Conservation (phyloP, 495 filamentous ascomycete genomes). For the Daldinia vernicosa region DNA sequence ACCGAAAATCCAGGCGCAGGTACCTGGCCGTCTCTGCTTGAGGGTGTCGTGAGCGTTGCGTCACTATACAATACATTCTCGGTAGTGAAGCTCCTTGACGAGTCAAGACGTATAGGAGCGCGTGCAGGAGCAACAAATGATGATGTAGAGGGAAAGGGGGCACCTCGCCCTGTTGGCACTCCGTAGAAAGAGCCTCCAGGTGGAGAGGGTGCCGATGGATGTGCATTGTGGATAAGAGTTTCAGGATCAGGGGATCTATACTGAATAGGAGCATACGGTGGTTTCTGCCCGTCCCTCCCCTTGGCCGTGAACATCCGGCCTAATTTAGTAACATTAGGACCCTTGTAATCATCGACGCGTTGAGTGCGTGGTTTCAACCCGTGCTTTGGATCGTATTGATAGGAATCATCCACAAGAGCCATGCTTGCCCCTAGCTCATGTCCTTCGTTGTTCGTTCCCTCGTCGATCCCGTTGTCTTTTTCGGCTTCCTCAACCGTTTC, state of each 20-base stretch:
- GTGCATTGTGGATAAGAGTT: slow-evolving; percentile 23
- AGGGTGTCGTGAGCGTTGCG: slow-evolving; percentile 44
- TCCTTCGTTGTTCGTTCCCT: slow-evolving; percentile 27
- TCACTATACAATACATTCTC: slow-evolving; percentile 49
- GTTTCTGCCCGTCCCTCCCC: background rate
- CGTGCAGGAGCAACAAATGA: background rate
- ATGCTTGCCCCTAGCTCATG: background rate
- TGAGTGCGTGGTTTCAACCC: background rate
- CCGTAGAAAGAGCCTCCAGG: slow-evolving; percentile 31
- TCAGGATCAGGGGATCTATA: slow-evolving; percentile 31
- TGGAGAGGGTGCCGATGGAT: slow-evolving; percentile 9
- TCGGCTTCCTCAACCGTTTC: slow-evolving; percentile 19
- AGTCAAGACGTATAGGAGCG: slow-evolving; percentile 20
- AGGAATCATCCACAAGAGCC: background rate
- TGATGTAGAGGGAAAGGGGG: slow-evolving; percentile 10
- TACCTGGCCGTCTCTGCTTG: background rate
- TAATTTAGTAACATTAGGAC: slow-evolving; percentile 5
- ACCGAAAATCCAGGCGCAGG: background rate
- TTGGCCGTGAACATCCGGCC: background rate
- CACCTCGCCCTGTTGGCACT: slow-evolving; percentile 30
- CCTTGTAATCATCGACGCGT: background rate
- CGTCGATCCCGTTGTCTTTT: slow-evolving; percentile 9
- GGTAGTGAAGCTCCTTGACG: slow-evolving; percentile 48
- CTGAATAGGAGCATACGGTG: slow-evolving; percentile 15
- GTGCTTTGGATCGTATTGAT: background rate